Percentiles rank a stretch among this genome's conserved stretches.
These are phyloP conservation scores for Globisporangium barbulae DNA, from an alignment of 352 stramenopile species.

Conservation along the genomic window DNA sequence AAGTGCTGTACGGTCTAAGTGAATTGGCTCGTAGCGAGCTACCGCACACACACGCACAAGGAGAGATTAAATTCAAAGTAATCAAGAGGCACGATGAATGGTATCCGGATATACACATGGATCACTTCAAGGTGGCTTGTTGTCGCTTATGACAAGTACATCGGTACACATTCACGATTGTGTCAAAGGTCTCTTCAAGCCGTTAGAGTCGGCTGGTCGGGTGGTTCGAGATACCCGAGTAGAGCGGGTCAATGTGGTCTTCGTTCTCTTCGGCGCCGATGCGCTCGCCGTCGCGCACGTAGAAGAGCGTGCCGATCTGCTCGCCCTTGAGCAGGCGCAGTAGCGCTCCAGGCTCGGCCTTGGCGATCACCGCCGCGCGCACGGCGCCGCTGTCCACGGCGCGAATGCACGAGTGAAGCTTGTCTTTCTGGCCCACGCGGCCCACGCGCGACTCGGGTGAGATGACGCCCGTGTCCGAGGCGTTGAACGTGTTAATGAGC, in stretches of 20 bases:
- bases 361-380: slow-evolving; percentile 57
- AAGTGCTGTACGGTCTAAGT: slow-evolving; percentile 16
- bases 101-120: neutral
- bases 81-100: neutral
- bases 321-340: slow-evolving; percentile 67
- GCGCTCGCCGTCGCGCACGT: slow-evolving; percentile 30
- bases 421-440: slow-evolving; percentile 70
- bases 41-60: neutral
- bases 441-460: slow-evolving; percentile 55
- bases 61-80: neutral
- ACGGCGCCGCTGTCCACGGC: slow-evolving; percentile 70
- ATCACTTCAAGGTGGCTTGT: neutral
- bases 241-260: slow-evolving; percentile 62
- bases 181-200: neutral
- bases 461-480: slow-evolving; percentile 39
- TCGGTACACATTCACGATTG: neutral
- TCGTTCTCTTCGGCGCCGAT: slow-evolving; percentile 47
- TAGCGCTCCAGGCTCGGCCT: slow-evolving; percentile 57
- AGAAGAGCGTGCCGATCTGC: slow-evolving; percentile 65
- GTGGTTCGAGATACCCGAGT: slow-evolving; percentile 51
- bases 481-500: slow-evolving; percentile 50
- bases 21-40: neutral
- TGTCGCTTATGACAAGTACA: neutral
- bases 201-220: slow-evolving; percentile 12
- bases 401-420: slow-evolving; percentile 76